Evolutionary conservation across 345 rosid genomes (phyloP).

Genomic region (Lepidium aucheri): DNA sequence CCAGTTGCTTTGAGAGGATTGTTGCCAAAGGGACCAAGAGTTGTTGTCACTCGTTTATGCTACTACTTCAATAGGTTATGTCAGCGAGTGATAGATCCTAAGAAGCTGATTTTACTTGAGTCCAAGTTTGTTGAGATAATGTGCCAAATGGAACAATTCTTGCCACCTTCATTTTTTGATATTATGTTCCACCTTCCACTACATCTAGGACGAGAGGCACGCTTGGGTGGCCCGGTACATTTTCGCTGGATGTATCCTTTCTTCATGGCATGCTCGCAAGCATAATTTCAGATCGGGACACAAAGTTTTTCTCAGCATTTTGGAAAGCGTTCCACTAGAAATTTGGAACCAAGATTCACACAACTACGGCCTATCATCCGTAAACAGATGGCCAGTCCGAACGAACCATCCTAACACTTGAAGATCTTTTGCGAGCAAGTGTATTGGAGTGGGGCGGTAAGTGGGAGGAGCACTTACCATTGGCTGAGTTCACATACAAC

Average conservation of each 20-base stretch:
- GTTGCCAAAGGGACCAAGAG: neutral
- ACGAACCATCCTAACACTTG: no score
- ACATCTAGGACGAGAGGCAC: neutral
- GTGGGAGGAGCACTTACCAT: no score
- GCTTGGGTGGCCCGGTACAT: neutral
- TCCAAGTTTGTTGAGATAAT: neutral
- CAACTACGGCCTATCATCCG: no score
- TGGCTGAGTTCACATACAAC: no score
- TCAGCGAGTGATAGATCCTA: neutral
- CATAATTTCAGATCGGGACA: no score
- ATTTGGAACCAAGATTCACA: no score
- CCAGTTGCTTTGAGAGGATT: neutral
- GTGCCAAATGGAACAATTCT: neutral
- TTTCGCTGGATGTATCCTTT: neutral
- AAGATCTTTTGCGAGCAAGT: no score
- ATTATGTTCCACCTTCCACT: neutral
- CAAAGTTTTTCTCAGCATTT: no score
- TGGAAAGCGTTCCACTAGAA: no score
- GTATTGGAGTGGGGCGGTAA: no score
- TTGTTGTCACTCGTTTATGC: neutral
- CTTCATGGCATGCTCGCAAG: no score
- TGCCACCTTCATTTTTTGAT: neutral
- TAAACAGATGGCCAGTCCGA: no score
- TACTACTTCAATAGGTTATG: neutral
- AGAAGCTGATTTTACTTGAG: neutral